Base-by-base conservation (phyloP, 2,329 filamentous ascomycete genomes). In the Pyricularia sp. region DNA sequence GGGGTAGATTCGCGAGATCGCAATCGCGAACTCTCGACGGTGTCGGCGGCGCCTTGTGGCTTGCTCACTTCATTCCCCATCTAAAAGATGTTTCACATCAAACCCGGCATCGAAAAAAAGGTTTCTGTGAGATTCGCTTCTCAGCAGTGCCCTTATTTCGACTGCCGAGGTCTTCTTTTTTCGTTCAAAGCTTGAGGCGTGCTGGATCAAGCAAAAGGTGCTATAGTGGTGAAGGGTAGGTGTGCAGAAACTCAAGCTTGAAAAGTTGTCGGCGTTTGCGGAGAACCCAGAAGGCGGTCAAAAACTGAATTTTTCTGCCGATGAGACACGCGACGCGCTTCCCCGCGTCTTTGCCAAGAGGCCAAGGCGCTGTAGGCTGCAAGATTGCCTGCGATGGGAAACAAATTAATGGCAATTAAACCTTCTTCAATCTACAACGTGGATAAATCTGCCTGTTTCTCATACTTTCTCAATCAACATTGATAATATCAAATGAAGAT, bases 51-150 rank as follows among this genome's bases (percentile, higher is more conserved):
- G 42, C 26, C 65, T 28, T 30, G 20, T 12, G 31, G 65, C 42
- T 66, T 66, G 65, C 65, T 66, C 26, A 50, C 42, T 66, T 66
- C 65, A 55, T 30, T 66, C 36, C 65, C 65, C 65, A 66, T 66
- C 25, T 63, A 63, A 28, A 63, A 26, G 23, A 63, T 5, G 14
- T 26, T 28, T 26, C 59, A 17, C 25, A 63, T 28, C 23, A 28
- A 63, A 14, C 3, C 31, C 28, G 65, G n/a, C 36, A 11, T 20
- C 65, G 4, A 23, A 26, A 55, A 55, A 30, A 11, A 42, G 30
- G 4, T 4, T 30, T 26, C 4, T 26, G 30, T 63, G 14, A 30
- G 30, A 7, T 30, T 14, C 23, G 12, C 26, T 28, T 50, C 42
- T n/a, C 42, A n/a, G 42, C 42, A 50, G 42, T 28, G n/a, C 25